phyloP scores from a whole-genome alignment of 129 eudicot species.

The Flaveria linearis region DNA sequence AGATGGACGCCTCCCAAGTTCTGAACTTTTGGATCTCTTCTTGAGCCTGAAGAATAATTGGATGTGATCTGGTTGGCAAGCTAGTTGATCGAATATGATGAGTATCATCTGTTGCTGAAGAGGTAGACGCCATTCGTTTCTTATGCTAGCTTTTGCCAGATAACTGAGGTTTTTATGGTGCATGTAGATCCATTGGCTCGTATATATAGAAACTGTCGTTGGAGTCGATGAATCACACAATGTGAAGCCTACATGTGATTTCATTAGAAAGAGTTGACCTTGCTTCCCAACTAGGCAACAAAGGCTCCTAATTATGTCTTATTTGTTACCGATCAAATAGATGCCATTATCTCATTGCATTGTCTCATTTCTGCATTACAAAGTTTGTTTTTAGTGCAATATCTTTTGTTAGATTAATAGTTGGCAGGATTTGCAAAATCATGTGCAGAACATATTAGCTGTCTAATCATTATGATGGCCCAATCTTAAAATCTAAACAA shows the following conservation, averaged over 20 bases:
- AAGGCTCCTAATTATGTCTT: conserved; percentile 26
- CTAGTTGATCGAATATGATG: conserved; percentile 21
- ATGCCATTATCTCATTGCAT: conserved; percentile 15
- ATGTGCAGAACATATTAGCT: conserved; percentile 25
- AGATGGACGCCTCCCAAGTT: conserved; percentile 13
- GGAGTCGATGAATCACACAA: conserved; percentile 8
- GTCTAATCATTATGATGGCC: conserved; percentile 27
- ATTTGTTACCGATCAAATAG: conserved; percentile 18
- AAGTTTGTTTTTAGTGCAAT: conserved; percentile 23
- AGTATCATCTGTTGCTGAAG: neutral
- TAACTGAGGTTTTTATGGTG: neutral
- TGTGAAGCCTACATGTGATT: conserved; percentile 27
- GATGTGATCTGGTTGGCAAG: conserved; percentile 11
- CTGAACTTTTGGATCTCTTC: conserved; percentile 14
- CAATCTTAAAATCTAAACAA: conserved; percentile 11
- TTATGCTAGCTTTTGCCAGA: neutral
- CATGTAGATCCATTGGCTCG: neutral
- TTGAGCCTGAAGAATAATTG: conserved; percentile 15
- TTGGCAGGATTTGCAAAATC: conserved; percentile 29
- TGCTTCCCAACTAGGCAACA: conserved; percentile 31
- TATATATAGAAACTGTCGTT: conserved; percentile 16
- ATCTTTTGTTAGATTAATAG: conserved; percentile 20
- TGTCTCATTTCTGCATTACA: conserved; percentile 25
- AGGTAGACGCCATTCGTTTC: conserved; percentile 15
- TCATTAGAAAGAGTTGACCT: conserved; percentile 27